A percentile compares a stretch with the other conserved stretches of the same genome.
Conservation (phyloP, 148 eudicot genomes). For the Rhododendron mucronatum region DNA sequence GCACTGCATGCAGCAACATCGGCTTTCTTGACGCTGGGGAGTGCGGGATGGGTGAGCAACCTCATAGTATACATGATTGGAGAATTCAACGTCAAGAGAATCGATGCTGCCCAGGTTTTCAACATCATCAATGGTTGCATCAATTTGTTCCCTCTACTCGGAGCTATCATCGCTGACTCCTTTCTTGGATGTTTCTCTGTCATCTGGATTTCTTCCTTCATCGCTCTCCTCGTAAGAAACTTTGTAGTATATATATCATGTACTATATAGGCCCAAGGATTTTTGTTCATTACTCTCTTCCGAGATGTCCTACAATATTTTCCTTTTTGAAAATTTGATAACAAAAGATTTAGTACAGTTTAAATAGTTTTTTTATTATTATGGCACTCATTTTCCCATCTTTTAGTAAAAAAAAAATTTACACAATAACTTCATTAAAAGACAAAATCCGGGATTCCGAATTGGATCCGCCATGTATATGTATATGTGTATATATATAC, state of each 20-base stretch:
- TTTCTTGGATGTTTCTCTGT: constrained; percentile 33
- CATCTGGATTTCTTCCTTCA: constrained; percentile 35
- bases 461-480: too few species aligned
- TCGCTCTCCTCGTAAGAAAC: constrained; percentile 31
- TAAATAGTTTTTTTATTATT: too few species aligned
- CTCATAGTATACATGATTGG: constrained; percentile 25
- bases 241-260: too few species aligned
- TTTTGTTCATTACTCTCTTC: neutral
- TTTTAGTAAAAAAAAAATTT: too few species aligned
- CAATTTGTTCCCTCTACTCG: constrained; percentile 22
- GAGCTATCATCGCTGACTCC: constrained; percentile 43
- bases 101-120: constrained; percentile 24
- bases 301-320: neutral
- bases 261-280: too few species aligned
- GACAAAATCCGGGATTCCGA: too few species aligned
- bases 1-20: constrained; percentile 20
- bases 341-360: too few species aligned
- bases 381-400: too few species aligned
- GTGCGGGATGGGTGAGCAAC: constrained; percentile 30
- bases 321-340: too few species aligned
- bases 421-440: too few species aligned
- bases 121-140: constrained; percentile 24
- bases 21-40: constrained; percentile 29
- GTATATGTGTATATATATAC: too few species aligned
- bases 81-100: constrained; percentile 29